A percentile compares a stretch with the other conserved stretches of the same genome.
These are phyloP conservation scores for Xerocomellus amylosporus DNA, from an alignment of 768 basidiomycete genomes.

Conservation along the genomic window DNA sequence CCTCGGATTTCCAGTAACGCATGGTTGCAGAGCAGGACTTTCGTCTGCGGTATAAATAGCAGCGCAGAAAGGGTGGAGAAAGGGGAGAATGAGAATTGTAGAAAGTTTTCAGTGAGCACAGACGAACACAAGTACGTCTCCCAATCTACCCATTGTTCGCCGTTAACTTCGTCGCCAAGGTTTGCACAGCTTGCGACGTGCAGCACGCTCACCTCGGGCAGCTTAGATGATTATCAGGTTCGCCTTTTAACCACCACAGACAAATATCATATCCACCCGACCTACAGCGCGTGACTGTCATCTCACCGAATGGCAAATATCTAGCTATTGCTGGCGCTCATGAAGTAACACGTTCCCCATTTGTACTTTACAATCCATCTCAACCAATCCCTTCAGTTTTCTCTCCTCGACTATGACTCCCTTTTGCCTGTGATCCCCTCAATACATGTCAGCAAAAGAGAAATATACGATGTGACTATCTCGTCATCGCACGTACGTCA, in stretches of 20 bases:
- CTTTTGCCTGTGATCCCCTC: constrained; percentile 47
- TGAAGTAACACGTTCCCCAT: constrained; percentile 47
- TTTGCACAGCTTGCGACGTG: constrained; percentile 38
- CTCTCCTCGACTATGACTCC: constrained; percentile 63
- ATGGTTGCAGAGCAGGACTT: constrained; percentile 39
- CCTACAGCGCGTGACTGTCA: constrained; percentile 73
- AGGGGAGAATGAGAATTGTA: constrained; percentile 82
- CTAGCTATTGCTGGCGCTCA: constrained; percentile 73
- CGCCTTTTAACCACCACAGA: not conserved
- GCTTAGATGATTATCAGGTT: constrained; percentile 84
- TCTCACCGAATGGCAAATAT: constrained; percentile 66
- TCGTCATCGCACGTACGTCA: constrained; percentile 56
- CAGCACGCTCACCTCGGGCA: constrained; percentile 59
- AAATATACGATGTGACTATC: constrained; percentile 87
- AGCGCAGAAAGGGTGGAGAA: constrained; percentile 54
- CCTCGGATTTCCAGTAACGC: not conserved
- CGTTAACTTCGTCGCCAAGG: constrained; percentile 17
- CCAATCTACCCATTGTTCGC: not conserved
- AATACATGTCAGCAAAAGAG: constrained; percentile 58
- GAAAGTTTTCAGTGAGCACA: constrained; percentile 52
- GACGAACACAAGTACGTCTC: constrained; percentile 55
- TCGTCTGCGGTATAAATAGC: constrained; percentile 90
- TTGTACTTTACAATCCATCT: constrained; percentile 9
- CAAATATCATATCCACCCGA: constrained; percentile 6
- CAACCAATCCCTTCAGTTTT: constrained; percentile 42